These are phyloP conservation scores for Aureobasidium subglaciale DNA, from an alignment of 2,329 filamentous ascomycete species.

Conservation along the genomic window DNA sequence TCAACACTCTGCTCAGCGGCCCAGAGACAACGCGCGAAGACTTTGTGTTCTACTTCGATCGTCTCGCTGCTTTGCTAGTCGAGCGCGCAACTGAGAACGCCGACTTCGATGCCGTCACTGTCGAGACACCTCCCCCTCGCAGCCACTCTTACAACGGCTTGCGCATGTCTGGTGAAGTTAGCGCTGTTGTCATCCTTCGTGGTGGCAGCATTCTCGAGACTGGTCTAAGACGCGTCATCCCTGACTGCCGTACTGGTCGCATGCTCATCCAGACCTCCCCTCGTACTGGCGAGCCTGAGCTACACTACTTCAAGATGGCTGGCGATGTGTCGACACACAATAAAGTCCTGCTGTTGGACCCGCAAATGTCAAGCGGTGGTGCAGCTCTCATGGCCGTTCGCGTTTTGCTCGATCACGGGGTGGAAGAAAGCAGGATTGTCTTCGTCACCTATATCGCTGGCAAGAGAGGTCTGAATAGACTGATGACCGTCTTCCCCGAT, in stretches of 20 bases:
- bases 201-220: slow-evolving; percentile 85
- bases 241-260: slow-evolving; percentile 83
- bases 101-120: slow-evolving; percentile 52
- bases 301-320: slow-evolving; percentile 82
- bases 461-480: slow-evolving; percentile 70
- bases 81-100: slow-evolving; percentile 71
- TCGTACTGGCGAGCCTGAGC: slow-evolving; percentile 79
- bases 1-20: slow-evolving; percentile 85
- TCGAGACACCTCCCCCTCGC: slow-evolving; percentile 65
- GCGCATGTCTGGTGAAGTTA: slow-evolving; percentile 61
- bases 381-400: slow-evolving; percentile 87
- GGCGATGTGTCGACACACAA: slow-evolving; percentile 66
- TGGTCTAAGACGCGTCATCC: slow-evolving; percentile 81
- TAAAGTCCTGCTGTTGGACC: slow-evolving; percentile 78
- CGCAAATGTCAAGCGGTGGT: slow-evolving; percentile 90
- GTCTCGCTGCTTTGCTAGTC: slow-evolving; percentile 74
- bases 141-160: slow-evolving; percentile 66
- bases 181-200: slow-evolving; percentile 80
- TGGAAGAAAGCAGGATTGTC: slow-evolving; percentile 74
- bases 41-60: slow-evolving; percentile 96
- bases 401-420: slow-evolving; percentile 90
- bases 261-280: slow-evolving; percentile 80
- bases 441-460: slow-evolving; percentile 91
- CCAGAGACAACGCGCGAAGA: slow-evolving; percentile 74
- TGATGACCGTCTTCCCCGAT: slow-evolving; percentile 82